Evolutionary conservation across 805 yeast species (phyloP), one percentile per base, ranked within the genome.

Genomic region (Candida ortonii): DNA sequence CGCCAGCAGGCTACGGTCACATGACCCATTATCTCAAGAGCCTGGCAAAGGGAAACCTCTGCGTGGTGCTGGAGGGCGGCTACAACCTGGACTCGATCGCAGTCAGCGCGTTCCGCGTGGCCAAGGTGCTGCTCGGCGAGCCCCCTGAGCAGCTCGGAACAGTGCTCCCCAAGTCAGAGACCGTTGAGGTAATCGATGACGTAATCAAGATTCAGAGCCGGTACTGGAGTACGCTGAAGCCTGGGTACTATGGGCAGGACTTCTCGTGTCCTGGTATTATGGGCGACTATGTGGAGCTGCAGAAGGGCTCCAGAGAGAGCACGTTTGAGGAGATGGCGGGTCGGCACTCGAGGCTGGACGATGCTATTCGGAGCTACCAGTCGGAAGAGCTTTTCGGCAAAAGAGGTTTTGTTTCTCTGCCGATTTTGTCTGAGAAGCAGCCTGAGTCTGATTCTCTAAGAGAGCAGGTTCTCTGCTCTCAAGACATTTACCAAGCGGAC

Each of bases 51-150:
- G 98, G 98, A 3, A 86, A 84, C 48, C 55, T 93, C 28, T 84
- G 94, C 29, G 96, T 88, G 5, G 83, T 87, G 5, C 67, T 93
- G 24, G 99, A 93, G 68, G 99, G 99, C 45, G 99, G 99, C 1
- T 93, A 93, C 59, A 90, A 87, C 53, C 68, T 93, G 39, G 96
- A 88, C 51, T 76, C 97, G 3, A 93, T 89, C 43, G 85, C 96
- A 16, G 77, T 76, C 28, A 83, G 95, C 40, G 98, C 97, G 0
- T 65, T 93, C 30, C 90, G 93, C 1, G 97, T 93, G 4, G 84
- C 96, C 3, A 87, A 88, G 56, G 90, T 84, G 0, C 67, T 93
- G 29, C 71, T 93, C 13, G 98, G 98, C 5, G 97, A 93, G 55
- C 95, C 97, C 3, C 97, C 98, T 1, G 94, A 84, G 38, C 76